Base-by-base conservation (phyloP, 805 yeast species). In the Cephaloascus albidus region DNA sequence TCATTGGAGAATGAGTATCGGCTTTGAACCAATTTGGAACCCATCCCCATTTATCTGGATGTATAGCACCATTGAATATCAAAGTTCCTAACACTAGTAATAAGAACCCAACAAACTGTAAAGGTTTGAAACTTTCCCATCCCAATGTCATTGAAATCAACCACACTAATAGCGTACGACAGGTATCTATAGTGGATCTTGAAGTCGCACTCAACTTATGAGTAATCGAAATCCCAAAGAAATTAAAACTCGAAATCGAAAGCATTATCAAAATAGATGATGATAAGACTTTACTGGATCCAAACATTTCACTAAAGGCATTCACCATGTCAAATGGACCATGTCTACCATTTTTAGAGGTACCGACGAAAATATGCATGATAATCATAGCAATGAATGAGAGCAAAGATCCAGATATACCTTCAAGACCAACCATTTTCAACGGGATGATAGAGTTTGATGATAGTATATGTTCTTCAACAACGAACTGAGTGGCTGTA, bases 161-260 rank as follows among this genome's bases (percentile, higher is more conserved):
- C 94, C 94, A 85, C 15, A 85, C 89, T 20, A 81, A 57, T 18
- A 83, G 58, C 0, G 93, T 84, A 46, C 94, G 68, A 43, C 84
- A 79, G 0, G 88, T 79, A 51, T 85, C 94, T 38, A 85, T 73
- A 2, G 93, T 85, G 18, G 87, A 78, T 51, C 93, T 67, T 2
- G 89, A 70, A 1, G 94, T 84, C 27, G 94, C 93, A 38, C 83
- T 78, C 36, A 84, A 53, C 36, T 61, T 59, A 37, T 73, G 68
- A 2, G 94, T 85, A 31, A 85, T 61, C 6, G 85, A 70, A 32
- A 83, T 70, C 2, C 94, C 94, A 49, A 78, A 78, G 55, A 69
- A 79, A 57, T 85, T 85, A 70, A 85, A 85, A 4, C 70, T 49
- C 2, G 87, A 76, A 44, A 85, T 84, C 6, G 84, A 80, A 2